Base-by-base conservation (phyloP, 768 basidiomycete species). In the Mycena albidolilacea region DNA sequence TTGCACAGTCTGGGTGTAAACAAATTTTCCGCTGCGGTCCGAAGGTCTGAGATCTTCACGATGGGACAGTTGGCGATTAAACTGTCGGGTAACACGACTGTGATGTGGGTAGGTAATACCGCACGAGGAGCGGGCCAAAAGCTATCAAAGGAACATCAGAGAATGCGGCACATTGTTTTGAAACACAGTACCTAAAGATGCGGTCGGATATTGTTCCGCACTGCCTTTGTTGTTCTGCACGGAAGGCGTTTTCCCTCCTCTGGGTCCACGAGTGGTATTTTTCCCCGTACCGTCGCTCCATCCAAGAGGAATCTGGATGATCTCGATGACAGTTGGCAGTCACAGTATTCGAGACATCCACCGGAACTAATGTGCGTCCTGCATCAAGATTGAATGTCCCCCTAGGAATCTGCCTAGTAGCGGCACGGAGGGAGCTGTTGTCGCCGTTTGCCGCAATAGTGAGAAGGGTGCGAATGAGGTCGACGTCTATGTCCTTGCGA, bases 401-500 rank as follows among this genome's bases (percentile, higher is more conserved):
- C 12, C 21, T 9, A 7, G 64, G 71, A 23, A 72, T 44, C 12
- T 46, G 6, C 0, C 17, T 21, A 11, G 69, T 35, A 48, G 61
- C 37, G 10, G 30, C 30, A n/a, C 15, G 15, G 7, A 14, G 48
- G 37, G 62, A 39, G 12, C 11, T 41, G 46, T 23, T 46, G 46
- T 11, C 19, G 0, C n/a, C 30, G 30, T 59, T 72, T 21, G 52
- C 66, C 2, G 71, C 71, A 52, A 72, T 54, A 38, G 52, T 50
- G 9, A 72, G 58, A 23, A 71, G 70, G 38, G 41, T 38, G 30
- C 58, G 70, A 35, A 67, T 60, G 11, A 71, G 59, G n/a, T 66
- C 59, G 12, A 38, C 7, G 19, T 66, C 37, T 15, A 71, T 61
- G 19, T 59, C 50, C 17, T 48, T 23, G 4, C 70, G 64, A 37